A percentile compares a stretch with the other conserved stretches of the same genome.
These are phyloP conservation scores for Trapa bicornis DNA, from an alignment of 345 rosid genomes.

Conservation along the genomic window DNA sequence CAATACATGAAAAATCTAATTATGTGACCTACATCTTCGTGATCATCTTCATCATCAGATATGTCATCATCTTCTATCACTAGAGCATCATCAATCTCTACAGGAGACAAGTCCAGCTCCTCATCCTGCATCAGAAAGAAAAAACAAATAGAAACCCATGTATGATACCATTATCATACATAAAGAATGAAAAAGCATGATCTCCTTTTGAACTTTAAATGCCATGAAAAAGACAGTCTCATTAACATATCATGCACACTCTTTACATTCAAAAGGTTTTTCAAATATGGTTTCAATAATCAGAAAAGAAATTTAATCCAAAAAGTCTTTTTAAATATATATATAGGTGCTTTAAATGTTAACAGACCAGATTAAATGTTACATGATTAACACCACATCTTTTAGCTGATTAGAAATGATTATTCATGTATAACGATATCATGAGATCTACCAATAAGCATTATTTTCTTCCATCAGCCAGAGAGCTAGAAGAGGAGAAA, in stretches of 20 bases:
- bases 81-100: slow-evolving; percentile 84
- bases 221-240: neutral
- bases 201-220: neutral
- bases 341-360: too few species aligned
- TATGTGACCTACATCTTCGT: slow-evolving; percentile 65
- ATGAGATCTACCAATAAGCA: neutral
- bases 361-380: neutral
- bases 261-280: neutral
- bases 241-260: neutral
- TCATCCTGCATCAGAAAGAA: slow-evolving; percentile 50
- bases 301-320: neutral
- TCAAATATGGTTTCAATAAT: neutral
- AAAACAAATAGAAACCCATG: neutral
- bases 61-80: slow-evolving; percentile 97
- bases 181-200: neutral
- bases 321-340: too few species aligned
- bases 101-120: slow-evolving; percentile 78
- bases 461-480: neutral
- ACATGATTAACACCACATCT: neutral
- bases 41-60: slow-evolving; percentile 90
- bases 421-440: neutral
- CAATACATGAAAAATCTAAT: neutral
- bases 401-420: neutral
- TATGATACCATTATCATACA: neutral
- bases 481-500: neutral